Conservation (phyloP, 495 filamentous ascomycete genomes). For the Penicillium lividum region DNA sequence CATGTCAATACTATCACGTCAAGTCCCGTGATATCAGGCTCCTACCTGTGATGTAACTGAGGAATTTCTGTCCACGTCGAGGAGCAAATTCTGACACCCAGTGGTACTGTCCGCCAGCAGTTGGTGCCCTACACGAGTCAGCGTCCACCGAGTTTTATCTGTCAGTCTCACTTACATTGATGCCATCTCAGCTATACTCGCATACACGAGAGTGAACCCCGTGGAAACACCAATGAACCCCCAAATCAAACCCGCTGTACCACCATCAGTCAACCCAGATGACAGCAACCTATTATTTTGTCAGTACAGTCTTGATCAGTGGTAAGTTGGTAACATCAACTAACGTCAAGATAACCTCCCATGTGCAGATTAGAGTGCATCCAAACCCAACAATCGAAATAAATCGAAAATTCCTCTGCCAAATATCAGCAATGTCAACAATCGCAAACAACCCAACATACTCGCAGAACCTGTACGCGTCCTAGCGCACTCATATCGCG, state of each 20-base stretch:
- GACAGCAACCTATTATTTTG: slow-evolving; percentile 1
- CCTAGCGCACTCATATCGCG: slow-evolving; percentile 48
- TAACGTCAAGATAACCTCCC: slow-evolving; percentile 50
- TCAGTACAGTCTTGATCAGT: neutral
- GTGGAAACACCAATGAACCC: slow-evolving; percentile 55
- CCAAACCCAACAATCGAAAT: slow-evolving; percentile 51
- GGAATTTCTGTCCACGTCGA: slow-evolving; percentile 52
- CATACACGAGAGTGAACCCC: slow-evolving; percentile 52
- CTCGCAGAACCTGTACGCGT: slow-evolving; percentile 45
- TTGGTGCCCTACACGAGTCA: slow-evolving; percentile 46
- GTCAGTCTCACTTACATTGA: slow-evolving; percentile 44
- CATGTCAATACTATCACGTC: slow-evolving; percentile 47
- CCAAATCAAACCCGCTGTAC: slow-evolving; percentile 59
- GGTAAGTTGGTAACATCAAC: slow-evolving; percentile 10
- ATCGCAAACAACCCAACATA: slow-evolving; percentile 20
- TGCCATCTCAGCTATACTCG: slow-evolving; percentile 61
- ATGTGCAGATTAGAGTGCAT: slow-evolving; percentile 47
- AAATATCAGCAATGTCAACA: slow-evolving; percentile 9
- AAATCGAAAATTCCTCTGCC: slow-evolving; percentile 52
- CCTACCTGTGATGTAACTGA: slow-evolving; percentile 60
- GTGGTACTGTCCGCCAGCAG: slow-evolving; percentile 58
- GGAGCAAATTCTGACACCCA: slow-evolving; percentile 59
- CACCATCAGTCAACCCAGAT: slow-evolving; percentile 51
- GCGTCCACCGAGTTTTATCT: neutral
- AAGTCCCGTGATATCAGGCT: neutral